Percentiles rank a stretch among this genome's conserved stretches.
phyloP scores from a whole-genome alignment of 1,284 basidiomycete species.

The Cystobasidium slooffiae region DNA sequence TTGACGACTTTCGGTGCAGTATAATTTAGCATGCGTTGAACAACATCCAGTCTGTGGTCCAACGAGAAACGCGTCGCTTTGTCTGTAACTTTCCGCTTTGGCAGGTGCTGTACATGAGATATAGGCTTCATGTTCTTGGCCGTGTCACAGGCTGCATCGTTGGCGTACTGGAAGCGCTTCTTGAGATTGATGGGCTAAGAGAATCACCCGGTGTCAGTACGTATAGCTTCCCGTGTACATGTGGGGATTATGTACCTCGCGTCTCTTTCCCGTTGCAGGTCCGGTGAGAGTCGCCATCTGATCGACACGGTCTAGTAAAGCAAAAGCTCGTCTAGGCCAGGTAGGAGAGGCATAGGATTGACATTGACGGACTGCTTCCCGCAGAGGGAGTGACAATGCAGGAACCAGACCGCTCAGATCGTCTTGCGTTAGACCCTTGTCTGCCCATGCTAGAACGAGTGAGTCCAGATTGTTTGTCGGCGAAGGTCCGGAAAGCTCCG shows the following conservation, averaged over 20 bases:
- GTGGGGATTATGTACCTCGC: background rate
- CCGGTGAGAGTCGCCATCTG: conserved; percentile 72
- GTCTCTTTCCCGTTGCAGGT: background rate
- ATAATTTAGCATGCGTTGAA: conserved; percentile 31
- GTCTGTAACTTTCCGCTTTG: conserved; percentile 32
- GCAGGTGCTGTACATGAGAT: conserved; percentile 31
- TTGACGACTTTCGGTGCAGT: conserved; percentile 20
- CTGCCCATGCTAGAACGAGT: conserved; percentile 65
- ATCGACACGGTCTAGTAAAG: conserved; percentile 61
- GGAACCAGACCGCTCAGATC: conserved; percentile 65
- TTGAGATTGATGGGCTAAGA: conserved; percentile 14
- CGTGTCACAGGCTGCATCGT: conserved; percentile 26
- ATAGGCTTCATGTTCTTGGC: conserved; percentile 26
- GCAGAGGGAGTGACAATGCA: conserved; percentile 75
- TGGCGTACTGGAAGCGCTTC: conserved; percentile 15
- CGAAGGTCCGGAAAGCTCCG: background rate
- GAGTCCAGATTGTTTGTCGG: conserved; percentile 31
- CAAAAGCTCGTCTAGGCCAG: conserved; percentile 37
- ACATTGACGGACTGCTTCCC: conserved; percentile 74
- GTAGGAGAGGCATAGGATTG: conserved; percentile 6
- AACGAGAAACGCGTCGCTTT: conserved; percentile 38
- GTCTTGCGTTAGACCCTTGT: conserved; percentile 61
- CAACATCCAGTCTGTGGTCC: conserved; percentile 36
- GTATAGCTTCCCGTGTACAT: background rate
- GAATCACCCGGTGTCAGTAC: background rate